A percentile compares a stretch with the other conserved stretches of the same genome.
phyloP scores from a whole-genome alignment of 148 eudicot species.

The Chenopodium suecicum region DNA sequence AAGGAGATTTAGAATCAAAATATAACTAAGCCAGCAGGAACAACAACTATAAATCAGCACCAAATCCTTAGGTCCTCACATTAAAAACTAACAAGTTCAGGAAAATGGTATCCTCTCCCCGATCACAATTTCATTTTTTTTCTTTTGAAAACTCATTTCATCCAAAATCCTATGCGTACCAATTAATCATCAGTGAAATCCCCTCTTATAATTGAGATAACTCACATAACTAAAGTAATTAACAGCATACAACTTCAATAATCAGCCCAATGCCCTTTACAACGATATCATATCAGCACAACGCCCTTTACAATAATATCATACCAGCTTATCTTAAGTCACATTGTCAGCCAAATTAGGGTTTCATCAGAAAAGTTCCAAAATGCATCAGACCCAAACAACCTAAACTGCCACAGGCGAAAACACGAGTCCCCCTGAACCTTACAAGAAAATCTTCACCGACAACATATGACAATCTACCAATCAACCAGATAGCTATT shows the following conservation, averaged over 20 bases:
- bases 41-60: not conserved
- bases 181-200: not conserved
- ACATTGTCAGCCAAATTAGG: slow-evolving; percentile 23
- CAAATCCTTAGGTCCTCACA: not conserved
- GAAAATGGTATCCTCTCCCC: not conserved
- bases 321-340: slow-evolving; percentile 1
- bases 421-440: not conserved
- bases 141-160: not conserved
- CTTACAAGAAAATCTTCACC: not conserved
- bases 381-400: not conserved
- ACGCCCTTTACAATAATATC: not conserved
- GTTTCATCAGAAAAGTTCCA: slow-evolving; percentile 18
- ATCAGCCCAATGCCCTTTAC: not conserved
- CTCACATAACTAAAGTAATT: not conserved
- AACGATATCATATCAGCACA: not conserved
- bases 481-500: slow-evolving; percentile 2
- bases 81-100: not conserved
- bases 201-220: not conserved
- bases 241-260: not conserved
- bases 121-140: not conserved
- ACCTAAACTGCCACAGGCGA: not conserved
- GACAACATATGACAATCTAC: not conserved
- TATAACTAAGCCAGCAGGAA: not conserved
- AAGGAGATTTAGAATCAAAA: not conserved
- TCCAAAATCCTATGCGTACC: not conserved